Evolutionary conservation across 73 alveolate genomes (phyloP), one percentile per base, ranked within the genome.

Genomic region (Uronychia binucleata): DNA sequence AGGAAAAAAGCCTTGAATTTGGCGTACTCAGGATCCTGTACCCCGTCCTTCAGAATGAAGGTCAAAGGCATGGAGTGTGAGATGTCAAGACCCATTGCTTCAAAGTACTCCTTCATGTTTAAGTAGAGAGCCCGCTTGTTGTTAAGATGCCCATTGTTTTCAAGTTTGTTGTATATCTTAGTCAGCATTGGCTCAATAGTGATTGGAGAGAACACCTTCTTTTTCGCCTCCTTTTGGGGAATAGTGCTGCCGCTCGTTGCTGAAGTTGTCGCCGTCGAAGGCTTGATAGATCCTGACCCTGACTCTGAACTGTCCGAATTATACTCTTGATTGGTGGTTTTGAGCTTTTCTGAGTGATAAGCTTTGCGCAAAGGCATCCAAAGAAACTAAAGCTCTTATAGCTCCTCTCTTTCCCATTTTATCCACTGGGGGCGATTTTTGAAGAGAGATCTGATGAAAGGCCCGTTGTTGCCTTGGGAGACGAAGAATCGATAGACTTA

Each of bases 61-160:
- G 67, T 46, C 67, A 46, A 19, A 46, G 67, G 67, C 67, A 46
- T 46, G 5, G 67, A 11, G 19, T 11, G 67, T 11, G 67, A 46
- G 13, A 83, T 83, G 27, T 74, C 90, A 32, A 74, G 67, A 67
- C 26, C 79, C 57, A 83, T 59, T 8, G 90, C 83, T 28, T 74
- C 83, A 75, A 74, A 83, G 33, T 75, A 83, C 29, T 83, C 76
- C 27, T 76, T 75, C 90, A 83, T 74, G 74, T 83, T 83, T 1
- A 83, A 32, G 46, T 60, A 83, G 29, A 83, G 30, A 19, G 90
- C 90, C 32, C 76, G 60, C 46, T 83, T 83, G 34, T 83, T 83
- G 31, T 82, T 83, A 0, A 83, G 33, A 33, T 83, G 90, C 32
- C 35, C 74, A 34, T 83, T 83, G 28, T 75, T 75, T 34, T 83